These are phyloP conservation scores for Claviceps digitariae DNA, from an alignment of 2,329 filamentous ascomycete genomes.

Conservation along the genomic window DNA sequence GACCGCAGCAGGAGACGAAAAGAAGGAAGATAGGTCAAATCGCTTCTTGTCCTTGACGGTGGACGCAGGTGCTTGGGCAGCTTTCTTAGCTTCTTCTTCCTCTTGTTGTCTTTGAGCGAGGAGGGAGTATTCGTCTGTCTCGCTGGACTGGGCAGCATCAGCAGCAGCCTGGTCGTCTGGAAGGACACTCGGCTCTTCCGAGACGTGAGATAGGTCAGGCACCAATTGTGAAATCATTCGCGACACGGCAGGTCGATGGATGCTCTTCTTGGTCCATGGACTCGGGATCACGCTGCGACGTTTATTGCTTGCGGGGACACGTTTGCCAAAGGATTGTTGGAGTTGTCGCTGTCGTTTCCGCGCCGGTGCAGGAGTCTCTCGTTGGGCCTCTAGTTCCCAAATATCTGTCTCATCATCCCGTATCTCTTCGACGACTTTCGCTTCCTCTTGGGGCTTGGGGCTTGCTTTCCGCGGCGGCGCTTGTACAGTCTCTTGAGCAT, in stretches of 20 bases:
- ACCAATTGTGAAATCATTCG: conserved; percentile 6
- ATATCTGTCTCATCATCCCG: conserved; percentile 35
- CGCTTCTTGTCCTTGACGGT: conserved; percentile 18
- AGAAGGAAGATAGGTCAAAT: conserved; percentile 40
- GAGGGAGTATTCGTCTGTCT: conserved; percentile 31
- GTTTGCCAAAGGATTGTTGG: conserved; percentile 17
- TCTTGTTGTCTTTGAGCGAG: conserved; percentile 20
- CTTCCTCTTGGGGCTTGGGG: neutral
- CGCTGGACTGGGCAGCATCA: conserved; percentile 7
- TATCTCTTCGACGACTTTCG: conserved; percentile 9
- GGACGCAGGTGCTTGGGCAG: conserved; percentile 8
- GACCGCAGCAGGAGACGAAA: conserved; percentile 39
- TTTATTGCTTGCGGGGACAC: conserved; percentile 9
- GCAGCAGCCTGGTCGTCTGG: conserved; percentile 4
- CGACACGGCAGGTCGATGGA: conserved; percentile 2
- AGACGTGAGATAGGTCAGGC: conserved; percentile 6
- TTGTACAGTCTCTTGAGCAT: conserved; percentile 8
- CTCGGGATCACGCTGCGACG: conserved; percentile 20
- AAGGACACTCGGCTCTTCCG: conserved; percentile 3
- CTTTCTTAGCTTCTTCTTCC: conserved; percentile 8
- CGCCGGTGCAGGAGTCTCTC: conserved; percentile 24
- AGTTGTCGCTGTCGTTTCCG: conserved; percentile 10
- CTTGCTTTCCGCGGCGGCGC: conserved; percentile 5
- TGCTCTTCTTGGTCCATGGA: conserved; percentile 24
- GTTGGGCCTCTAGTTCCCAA: conserved; percentile 44